Evolutionary conservation across 2,329 filamentous ascomycete species (phyloP).

Genomic region (Sodiomyces alkalinus): DNA sequence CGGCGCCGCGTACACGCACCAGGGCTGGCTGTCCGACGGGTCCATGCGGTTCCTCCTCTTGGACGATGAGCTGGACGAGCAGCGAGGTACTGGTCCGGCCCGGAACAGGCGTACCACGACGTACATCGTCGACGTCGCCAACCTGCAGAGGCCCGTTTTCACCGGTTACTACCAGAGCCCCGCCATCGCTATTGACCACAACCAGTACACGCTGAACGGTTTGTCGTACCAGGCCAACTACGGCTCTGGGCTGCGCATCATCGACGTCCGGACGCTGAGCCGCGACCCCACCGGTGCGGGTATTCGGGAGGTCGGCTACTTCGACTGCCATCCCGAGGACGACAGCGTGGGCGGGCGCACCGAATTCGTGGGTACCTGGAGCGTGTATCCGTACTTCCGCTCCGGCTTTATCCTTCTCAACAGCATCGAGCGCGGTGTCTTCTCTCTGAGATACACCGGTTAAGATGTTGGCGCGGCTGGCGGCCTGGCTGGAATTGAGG

Average conservation of each 20-base stretch:
- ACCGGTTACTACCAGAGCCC: conserved; percentile 24
- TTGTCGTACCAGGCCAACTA: conserved; percentile 30
- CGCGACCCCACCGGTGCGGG: conserved; percentile 21
- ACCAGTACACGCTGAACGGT: conserved; percentile 26
- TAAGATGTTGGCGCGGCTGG: too few species aligned
- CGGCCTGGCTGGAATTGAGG: too few species aligned
- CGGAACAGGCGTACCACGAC: conserved; percentile 26
- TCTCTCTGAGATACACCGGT: too few species aligned
- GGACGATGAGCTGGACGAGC: conserved; percentile 38
- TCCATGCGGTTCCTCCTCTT: conserved; percentile 27
- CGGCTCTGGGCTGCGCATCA: conserved; percentile 24
- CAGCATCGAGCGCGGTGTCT: conserved; percentile 29
- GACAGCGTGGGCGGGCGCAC: conserved; percentile 15
- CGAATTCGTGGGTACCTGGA: conserved; percentile 26
- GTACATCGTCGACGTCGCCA: conserved; percentile 31
- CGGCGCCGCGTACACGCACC: conserved; percentile 39
- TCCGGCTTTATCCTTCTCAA: conserved; percentile 27
- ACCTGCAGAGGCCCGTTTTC: conserved; percentile 21
- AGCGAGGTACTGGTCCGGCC: conserved; percentile 20
- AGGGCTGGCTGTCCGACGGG: conserved; percentile 34
- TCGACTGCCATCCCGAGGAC: conserved; percentile 32
- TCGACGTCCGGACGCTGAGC: conserved; percentile 17
- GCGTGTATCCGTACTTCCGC: conserved; percentile 25
- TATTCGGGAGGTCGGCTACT: conserved; percentile 26
- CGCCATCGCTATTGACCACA: conserved; percentile 25